Conservation (phyloP, 805 yeast genomes). For the Metschnikowia vanudenii region DNA sequence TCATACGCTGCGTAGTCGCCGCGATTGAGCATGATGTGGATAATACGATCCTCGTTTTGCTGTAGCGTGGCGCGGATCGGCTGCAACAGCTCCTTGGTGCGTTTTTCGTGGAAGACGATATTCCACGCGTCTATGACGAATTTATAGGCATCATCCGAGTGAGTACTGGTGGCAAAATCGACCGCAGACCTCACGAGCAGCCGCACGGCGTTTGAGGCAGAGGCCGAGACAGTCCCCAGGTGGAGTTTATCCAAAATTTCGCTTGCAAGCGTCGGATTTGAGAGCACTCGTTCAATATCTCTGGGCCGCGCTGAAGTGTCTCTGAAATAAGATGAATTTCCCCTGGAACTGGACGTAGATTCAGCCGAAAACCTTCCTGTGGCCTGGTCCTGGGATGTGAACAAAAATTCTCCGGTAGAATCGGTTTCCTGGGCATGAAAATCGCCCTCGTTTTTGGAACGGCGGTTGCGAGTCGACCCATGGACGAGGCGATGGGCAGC, state of each 20-base stretch:
- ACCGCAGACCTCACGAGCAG: slow-evolving; percentile 23
- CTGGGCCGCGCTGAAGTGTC: neutral
- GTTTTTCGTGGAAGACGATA: slow-evolving; percentile 16
- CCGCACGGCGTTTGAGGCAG: slow-evolving; percentile 17
- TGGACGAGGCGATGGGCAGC: no score
- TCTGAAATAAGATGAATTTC: neutral
- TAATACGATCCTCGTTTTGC: slow-evolving; percentile 21
- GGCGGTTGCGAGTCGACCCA: no score
- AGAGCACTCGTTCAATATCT: slow-evolving; percentile 18
- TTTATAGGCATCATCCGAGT: slow-evolving; percentile 17
- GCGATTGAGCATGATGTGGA: slow-evolving; percentile 30
- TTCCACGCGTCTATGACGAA: slow-evolving; percentile 28
- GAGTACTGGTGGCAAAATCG: slow-evolving; percentile 24
- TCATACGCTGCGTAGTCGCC: slow-evolving; percentile 25
- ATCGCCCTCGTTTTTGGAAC: no score
- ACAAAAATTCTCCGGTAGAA: no score
- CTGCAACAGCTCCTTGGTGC: neutral
- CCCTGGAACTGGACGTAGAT: no score
- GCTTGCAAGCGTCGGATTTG: slow-evolving; percentile 1
- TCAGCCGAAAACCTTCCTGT: no score
- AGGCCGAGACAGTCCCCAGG: neutral
- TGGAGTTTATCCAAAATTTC: slow-evolving; percentile 6
- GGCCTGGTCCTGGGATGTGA: no score
- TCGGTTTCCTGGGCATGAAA: no score
- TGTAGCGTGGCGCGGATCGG: slow-evolving; percentile 15